These are phyloP conservation scores for Paramarasmius palmivorus DNA, from an alignment of 1,284 basidiomycete species.

Conservation along the genomic window DNA sequence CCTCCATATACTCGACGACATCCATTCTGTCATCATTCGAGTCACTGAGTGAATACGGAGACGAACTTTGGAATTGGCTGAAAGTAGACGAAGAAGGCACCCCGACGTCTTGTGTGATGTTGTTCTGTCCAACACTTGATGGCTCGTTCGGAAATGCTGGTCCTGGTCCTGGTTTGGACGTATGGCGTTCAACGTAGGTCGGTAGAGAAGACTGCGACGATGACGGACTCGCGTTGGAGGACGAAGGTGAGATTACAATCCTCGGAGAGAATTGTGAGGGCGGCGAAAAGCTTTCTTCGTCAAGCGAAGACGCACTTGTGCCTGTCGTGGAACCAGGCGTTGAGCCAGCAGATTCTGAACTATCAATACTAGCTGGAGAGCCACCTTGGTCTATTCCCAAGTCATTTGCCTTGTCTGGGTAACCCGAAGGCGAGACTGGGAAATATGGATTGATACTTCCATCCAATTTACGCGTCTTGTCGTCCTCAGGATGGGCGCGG, in stretches of 20 bases:
- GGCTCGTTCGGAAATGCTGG: no score
- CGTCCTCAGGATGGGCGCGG: slow-evolving; percentile 6
- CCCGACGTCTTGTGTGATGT: no score
- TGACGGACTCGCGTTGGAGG: slow-evolving; percentile 8
- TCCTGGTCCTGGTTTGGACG: no score
- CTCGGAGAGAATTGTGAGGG: slow-evolving; percentile 1
- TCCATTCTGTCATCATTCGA: not conserved
- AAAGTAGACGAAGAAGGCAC: no score
- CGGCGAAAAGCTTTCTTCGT: slow-evolving; percentile 7
- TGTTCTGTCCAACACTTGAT: no score
- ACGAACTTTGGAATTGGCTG: no score
- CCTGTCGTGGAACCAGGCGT: slow-evolving; percentile 13
- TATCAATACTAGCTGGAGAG: slow-evolving; percentile 17
- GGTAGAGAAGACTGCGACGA: slow-evolving; percentile 21
- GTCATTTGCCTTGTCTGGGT: not conserved
- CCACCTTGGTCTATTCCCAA: not conserved
- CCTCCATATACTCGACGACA: slow-evolving; percentile 29
- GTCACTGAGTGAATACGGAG: not conserved
- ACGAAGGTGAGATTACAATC: not conserved
- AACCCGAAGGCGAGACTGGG: slow-evolving; percentile 27
- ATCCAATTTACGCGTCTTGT: slow-evolving; percentile 15
- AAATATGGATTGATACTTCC: slow-evolving; percentile 42
- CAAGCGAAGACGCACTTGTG: slow-evolving; percentile 6
- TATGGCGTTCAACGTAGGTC: not conserved
- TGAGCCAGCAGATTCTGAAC: slow-evolving; percentile 24